Conservation (phyloP, 2,329 filamentous ascomycete genomes). For the Paracoccidioides brasiliensis region DNA sequence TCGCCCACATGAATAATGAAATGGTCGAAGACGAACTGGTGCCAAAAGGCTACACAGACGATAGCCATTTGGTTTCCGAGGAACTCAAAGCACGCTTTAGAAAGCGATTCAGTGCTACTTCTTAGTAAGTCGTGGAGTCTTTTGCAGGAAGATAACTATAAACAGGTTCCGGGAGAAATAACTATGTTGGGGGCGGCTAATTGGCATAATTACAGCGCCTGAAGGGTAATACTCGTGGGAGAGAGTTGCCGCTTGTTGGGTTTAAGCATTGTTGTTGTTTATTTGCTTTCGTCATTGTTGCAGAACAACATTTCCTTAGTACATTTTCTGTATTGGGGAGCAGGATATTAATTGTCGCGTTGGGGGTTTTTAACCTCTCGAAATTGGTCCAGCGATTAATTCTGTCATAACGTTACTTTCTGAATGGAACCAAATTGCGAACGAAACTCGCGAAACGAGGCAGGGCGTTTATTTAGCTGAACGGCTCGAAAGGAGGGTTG, state of each 20-base stretch:
- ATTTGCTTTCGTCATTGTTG: not conserved
- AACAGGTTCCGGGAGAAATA: not conserved
- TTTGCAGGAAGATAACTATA: not conserved
- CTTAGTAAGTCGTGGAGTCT: not conserved
- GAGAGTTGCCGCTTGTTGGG: not conserved
- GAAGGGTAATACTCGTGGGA: not conserved
- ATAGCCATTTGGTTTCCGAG: constrained; percentile 26
- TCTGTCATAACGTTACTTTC: not conserved
- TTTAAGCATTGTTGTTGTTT: not conserved
- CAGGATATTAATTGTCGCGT: not conserved
- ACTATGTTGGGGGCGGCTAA: not conserved
- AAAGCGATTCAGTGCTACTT: constrained; percentile 4
- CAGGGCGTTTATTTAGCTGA: not conserved
- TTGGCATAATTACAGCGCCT: not conserved
- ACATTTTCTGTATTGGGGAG: not conserved
- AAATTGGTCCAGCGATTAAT: not conserved
- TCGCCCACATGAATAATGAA: constrained; percentile 29
- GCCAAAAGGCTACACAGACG: constrained; percentile 23
- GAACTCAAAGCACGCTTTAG: constrained; percentile 20
- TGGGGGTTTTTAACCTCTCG: not conserved
- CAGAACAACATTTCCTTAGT: not conserved
- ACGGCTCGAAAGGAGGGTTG: not conserved
- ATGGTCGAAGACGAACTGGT: constrained; percentile 31
- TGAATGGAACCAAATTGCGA: not conserved
- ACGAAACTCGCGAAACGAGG: not conserved